Evolutionary conservation across 306 rosid species (phyloP), one percentile per base, ranked within the genome.

Genomic region (Lablab purpureus): DNA sequence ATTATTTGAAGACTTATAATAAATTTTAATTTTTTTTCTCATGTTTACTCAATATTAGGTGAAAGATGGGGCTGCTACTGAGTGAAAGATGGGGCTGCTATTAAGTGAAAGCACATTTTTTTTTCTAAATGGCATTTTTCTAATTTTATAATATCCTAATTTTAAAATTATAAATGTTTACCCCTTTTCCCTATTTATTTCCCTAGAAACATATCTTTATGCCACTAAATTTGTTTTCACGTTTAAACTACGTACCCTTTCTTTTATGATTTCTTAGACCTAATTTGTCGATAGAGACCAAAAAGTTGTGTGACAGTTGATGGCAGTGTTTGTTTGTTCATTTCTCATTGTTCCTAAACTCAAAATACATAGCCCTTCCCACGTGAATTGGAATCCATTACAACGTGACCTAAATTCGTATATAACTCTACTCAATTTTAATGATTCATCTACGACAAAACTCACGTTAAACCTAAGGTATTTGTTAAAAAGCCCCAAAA

Each of bases 401-500:
- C 50, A 27, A 60, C 49, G 67, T 49, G 54, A 67, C 7, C 51
- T 41, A 43, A 67, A 40, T 22, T 67, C 4, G 54, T 11, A 6
- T 12, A 21, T 5, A 21, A 40, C 11, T n/a, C 51, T 65, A 64
- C 47, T n/a, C 10, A 4, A 3, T 19, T 66, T 18, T 19, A 18
- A 36, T 10, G 19, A 40, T 12, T 36, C 2, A 56, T 47, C 5
- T 28, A 62, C 2, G 3, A 30, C 27, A 12, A 67, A 45, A 30
- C 73, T 0, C 76, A 47, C 67, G 27, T 64, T 75, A 69, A 54
- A 56, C 66, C 19, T 52, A 46, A 47, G 10, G 75, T 45, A 19
- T 55, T 17, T 52, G 71, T 49, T 45, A n/a, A 50, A 76, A 70
- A 67, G 59, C 54, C 51, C n/a, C n/a, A n/a, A n/a, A n/a, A n/a